Base-by-base conservation (phyloP, 345 rosid genomes). In the Arabidopsis suecica region DNA sequence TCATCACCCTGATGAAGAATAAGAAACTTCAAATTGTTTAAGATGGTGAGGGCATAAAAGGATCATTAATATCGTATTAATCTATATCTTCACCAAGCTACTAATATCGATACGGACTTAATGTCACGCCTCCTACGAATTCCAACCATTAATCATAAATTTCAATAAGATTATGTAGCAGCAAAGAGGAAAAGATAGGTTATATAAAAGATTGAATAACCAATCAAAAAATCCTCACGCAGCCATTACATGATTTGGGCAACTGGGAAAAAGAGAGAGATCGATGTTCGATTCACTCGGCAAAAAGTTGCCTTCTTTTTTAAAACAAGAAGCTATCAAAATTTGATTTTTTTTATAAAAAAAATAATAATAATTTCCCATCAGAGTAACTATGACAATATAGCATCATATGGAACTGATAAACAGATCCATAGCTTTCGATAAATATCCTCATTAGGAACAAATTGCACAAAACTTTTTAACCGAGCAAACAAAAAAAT, bases 311-410 rank as follows among this genome's bases (percentile, higher is more conserved):
- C 80, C 80, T 30, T 28, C 34, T 16, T 34, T 20, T 16, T 0
- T 3, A 57, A 25, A 66, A 42, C 3, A 28, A 28, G 4, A 28
- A 28, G 0, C 32, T 28, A 28, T 4, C 4, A 28, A 28, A 4
- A 28, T 28, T 28, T 28, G 42, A 38, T 8, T 9, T 37, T 13
- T 11, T n/a, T 41, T 20, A 11, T 14, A 16, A 7, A 28, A 5
- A 44, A n/a, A 5, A 41, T 3, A 51, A 12, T 9, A 3, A 4
- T 2, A 44, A 51, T 22, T 77, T 61, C 76, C 80, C 76, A 64
- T 77, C 76, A 77, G 80, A 77, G 80, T 77, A 77, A 77, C 80
- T 77, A 77, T 77, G 80, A 77, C 80, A 77, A 37, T 37, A 64
- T 48, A 70, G 80, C 80, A 38, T 36, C 80, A 77, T 64, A 71